These are phyloP conservation scores for Pseudogymnoascus sp. DNA, from an alignment of 2,329 filamentous ascomycete genomes.

Conservation along the genomic window DNA sequence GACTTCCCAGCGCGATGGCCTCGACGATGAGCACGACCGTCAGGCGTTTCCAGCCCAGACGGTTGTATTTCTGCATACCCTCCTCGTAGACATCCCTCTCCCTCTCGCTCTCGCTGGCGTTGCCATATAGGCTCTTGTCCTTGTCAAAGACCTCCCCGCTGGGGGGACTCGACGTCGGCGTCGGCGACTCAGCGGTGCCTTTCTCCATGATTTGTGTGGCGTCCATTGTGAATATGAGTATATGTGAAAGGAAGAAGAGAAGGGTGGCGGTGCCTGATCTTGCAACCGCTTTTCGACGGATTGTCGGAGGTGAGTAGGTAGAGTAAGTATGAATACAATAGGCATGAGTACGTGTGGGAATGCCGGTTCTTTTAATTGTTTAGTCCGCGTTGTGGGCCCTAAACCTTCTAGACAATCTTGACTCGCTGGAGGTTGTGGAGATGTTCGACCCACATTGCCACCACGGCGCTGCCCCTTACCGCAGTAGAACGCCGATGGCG, in stretches of 20 bases:
- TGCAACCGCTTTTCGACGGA: constrained; percentile 2
- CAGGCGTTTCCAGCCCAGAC: constrained; percentile 40
- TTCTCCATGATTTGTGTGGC: not conserved
- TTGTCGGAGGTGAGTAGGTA: not conserved
- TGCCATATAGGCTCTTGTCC: constrained; percentile 8
- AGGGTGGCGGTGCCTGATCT: not conserved
- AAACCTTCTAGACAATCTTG: constrained; percentile 6
- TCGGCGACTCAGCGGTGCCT: not conserved
- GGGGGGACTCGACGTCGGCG: not conserved
- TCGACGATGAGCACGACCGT: constrained; percentile 44
- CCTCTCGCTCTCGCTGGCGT: constrained; percentile 15
- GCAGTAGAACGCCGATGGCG: not conserved
- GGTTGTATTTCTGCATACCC: constrained; percentile 19
- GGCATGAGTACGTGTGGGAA: not conserved
- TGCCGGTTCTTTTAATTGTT: constrained; percentile 3
- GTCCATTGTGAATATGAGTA: constrained; percentile 4
- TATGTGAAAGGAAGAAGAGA: not conserved
- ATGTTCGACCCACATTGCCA: constrained; percentile 4
- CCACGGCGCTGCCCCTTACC: constrained; percentile 1
- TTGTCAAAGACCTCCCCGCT: not conserved
- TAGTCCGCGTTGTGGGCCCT: not conserved
- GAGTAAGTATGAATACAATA: not conserved
- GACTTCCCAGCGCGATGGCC: constrained; percentile 37
- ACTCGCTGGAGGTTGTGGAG: constrained; percentile 6
- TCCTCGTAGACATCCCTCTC: constrained; percentile 14